phyloP scores from a whole-genome alignment of 148 eudicot genomes.

The Polygonum aviculare region DNA sequence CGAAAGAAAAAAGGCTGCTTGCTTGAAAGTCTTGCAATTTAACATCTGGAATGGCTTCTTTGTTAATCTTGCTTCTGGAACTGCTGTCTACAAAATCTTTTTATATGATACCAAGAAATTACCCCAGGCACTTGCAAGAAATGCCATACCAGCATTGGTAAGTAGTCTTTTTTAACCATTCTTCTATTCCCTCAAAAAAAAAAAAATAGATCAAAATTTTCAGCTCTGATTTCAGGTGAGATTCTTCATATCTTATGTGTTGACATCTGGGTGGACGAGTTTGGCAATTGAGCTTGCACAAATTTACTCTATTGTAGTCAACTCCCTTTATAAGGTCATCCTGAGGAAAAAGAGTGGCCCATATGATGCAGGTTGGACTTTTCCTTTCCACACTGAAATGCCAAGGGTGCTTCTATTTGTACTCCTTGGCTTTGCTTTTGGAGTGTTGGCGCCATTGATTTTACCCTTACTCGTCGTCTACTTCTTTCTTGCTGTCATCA shows the following conservation, averaged over 20 bases:
- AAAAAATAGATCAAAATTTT: background rate
- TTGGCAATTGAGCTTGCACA: constrained; percentile 85
- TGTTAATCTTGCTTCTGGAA: constrained; percentile 63
- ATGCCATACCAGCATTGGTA: constrained; percentile 71
- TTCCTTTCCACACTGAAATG: constrained; percentile 89
- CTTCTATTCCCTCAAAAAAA: background rate
- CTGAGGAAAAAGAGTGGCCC: constrained; percentile 45
- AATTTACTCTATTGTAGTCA: constrained; percentile 58
- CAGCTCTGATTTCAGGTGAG: constrained; percentile 41
- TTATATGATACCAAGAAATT: constrained; percentile 34
- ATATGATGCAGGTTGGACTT: constrained; percentile 48
- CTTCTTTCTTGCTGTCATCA: constrained; percentile 72
- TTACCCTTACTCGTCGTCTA: constrained; percentile 79
- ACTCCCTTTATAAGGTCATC: constrained; percentile 36
- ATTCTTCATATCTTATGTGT: constrained; percentile 76
- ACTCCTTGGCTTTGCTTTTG: constrained; percentile 67
- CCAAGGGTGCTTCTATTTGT: constrained; percentile 83
- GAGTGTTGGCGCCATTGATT: constrained; percentile 72
- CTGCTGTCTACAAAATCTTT: constrained; percentile 41
- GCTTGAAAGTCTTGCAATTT: constrained; percentile 67
- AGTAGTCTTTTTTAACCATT: background rate
- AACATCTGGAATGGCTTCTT: constrained; percentile 93
- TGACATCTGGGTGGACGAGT: constrained; percentile 99
- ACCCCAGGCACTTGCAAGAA: constrained; percentile 51
- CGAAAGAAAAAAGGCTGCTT: constrained; percentile 77